Conservation (phyloP, 2,329 filamentous ascomycete genomes). For the Penicillium italicum region DNA sequence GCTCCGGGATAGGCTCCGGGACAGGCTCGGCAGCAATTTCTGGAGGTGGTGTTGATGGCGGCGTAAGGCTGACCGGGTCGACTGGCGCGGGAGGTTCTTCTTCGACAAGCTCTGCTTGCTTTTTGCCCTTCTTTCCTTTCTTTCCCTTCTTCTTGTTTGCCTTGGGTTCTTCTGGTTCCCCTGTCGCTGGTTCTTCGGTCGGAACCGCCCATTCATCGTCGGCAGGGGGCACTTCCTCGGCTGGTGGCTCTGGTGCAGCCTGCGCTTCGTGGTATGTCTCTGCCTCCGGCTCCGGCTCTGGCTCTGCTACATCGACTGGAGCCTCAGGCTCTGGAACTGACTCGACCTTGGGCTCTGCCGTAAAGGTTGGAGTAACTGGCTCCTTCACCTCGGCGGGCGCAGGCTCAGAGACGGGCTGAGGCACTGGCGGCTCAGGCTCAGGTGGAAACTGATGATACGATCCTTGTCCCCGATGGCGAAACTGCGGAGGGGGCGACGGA, state of each 20-base stretch:
- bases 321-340: not conserved
- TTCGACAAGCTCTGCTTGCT: slow-evolving; percentile 18
- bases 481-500: slow-evolving; percentile 29
- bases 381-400: not conserved
- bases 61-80: slow-evolving; percentile 30
- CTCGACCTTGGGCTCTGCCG: not conserved
- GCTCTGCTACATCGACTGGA: not conserved
- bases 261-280: slow-evolving; percentile 1
- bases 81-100: slow-evolving; percentile 21
- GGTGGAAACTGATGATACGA: not conserved
- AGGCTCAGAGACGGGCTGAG: not conserved
- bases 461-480: not conserved
- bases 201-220: not conserved
- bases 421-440: not conserved
- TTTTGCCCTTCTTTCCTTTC: slow-evolving; percentile 30
- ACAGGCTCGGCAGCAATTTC: slow-evolving; percentile 2
- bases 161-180: slow-evolving; percentile 2
- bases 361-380: not conserved
- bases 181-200: not conserved
- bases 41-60: slow-evolving; percentile 39
- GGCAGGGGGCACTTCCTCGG: not conserved
- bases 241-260: not conserved
- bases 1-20: slow-evolving; percentile 2
- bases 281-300: not conserved
- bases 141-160: slow-evolving; percentile 24